A percentile compares a stretch with the other conserved stretches of the same genome.
These are phyloP conservation scores for Xylaria cubensis DNA, from an alignment of 495 filamentous ascomycete species.

Conservation along the genomic window DNA sequence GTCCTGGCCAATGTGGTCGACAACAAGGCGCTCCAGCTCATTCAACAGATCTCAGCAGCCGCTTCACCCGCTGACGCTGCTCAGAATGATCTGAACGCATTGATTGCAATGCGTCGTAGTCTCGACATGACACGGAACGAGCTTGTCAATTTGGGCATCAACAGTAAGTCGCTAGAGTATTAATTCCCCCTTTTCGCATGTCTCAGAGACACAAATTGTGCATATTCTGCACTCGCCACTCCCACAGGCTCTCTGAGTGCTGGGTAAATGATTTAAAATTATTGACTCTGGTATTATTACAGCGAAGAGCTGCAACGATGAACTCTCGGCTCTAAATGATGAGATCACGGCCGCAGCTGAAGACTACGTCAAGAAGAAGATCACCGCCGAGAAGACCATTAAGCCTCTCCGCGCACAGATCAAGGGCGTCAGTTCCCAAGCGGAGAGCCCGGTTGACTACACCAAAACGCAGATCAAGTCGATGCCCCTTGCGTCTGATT, in stretches of 20 bases:
- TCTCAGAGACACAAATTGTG: no score
- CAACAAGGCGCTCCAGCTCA: slow-evolving; percentile 11
- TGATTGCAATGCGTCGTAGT: slow-evolving; percentile 14
- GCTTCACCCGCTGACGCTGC: slow-evolving; percentile 5
- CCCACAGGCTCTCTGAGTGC: no score
- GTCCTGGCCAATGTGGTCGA: slow-evolving; percentile 5
- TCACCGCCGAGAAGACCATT: background rate
- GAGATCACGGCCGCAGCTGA: background rate
- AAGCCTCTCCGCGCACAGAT: background rate
- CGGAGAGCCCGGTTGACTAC: slow-evolving; percentile 11
- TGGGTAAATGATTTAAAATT: no score
- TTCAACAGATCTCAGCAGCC: slow-evolving; percentile 8
- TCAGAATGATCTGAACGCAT: slow-evolving; percentile 13
- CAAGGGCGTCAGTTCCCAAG: background rate
- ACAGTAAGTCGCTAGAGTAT: background rate
- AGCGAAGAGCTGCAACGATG: background rate
- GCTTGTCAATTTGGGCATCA: background rate
- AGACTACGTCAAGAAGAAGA: background rate
- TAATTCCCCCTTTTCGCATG: no score
- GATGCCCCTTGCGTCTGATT: slow-evolving; percentile 10
- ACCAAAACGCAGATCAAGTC: slow-evolving; percentile 12
- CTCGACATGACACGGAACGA: slow-evolving; percentile 9
- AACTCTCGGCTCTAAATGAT: background rate
- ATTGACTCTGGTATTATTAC: no score
- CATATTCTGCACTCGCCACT: no score